phyloP scores from a whole-genome alignment of 345 rosid genomes.

The Angophora floribunda region DNA sequence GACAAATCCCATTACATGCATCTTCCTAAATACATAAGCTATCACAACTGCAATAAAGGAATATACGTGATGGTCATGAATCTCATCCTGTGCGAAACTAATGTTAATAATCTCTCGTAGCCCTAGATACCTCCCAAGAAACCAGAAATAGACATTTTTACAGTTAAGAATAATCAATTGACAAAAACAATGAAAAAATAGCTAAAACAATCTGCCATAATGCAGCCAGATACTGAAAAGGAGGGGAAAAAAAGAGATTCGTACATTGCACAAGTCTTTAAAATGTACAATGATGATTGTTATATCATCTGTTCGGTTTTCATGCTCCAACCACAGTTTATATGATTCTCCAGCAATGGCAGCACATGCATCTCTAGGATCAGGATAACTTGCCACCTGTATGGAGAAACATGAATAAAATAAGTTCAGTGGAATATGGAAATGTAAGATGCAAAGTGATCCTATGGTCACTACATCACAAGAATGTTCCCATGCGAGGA shows the following conservation, averaged over 20 bases:
- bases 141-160: neutral
- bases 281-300: conserved; percentile 85
- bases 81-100: neutral
- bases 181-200: neutral
- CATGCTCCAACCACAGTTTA: conserved; percentile 82
- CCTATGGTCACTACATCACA: neutral
- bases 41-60: neutral
- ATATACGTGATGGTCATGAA: neutral
- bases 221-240: neutral
- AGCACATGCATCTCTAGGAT: conserved; percentile 90
- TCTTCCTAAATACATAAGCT: neutral
- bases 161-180: neutral
- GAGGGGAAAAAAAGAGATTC: conserved; percentile 2
- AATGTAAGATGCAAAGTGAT: neutral
- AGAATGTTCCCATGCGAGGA: neutral
- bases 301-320: conserved; percentile 94
- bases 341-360: conserved; percentile 90
- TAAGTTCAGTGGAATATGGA: neutral
- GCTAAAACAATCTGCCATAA: neutral
- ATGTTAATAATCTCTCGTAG: neutral
- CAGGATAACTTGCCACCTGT: conserved; percentile 63
- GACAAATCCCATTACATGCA: neutral
- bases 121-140: neutral
- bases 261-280: conserved; percentile 53
- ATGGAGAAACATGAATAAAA: conserved; percentile 1